Conservation (phyloP, 331 rosid genomes). For the Malus hybrid region DNA sequence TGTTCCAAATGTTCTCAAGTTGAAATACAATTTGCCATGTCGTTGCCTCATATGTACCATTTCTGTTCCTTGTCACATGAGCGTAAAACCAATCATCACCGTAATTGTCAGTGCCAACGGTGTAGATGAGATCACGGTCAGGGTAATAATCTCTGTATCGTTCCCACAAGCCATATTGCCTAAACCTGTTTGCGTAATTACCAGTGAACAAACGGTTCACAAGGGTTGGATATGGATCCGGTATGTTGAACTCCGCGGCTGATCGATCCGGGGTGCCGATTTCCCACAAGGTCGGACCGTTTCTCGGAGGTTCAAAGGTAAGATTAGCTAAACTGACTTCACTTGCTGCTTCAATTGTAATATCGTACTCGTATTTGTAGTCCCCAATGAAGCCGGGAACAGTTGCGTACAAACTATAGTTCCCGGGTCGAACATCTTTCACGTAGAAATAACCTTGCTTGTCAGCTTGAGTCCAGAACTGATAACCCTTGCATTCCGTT, state of each 20-base stretch:
- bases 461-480: constrained; percentile 68
- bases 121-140: constrained; percentile 38
- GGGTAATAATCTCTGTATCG: constrained; percentile 53
- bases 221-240: constrained; percentile 42
- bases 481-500: constrained; percentile 82
- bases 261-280: constrained; percentile 85
- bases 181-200: constrained; percentile 30
- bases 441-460: constrained; percentile 45
- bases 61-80: constrained; percentile 54
- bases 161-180: constrained; percentile 71
- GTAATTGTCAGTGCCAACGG: constrained; percentile 23
- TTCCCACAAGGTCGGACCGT: constrained; percentile 80
- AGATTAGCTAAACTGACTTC: constrained; percentile 23
- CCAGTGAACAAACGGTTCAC: constrained; percentile 25
- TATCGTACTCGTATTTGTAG: constrained; percentile 29
- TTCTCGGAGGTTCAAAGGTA: constrained; percentile 62
- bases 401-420: constrained; percentile 68
- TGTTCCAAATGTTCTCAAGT: constrained; percentile 4
- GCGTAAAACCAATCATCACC: constrained; percentile 54
- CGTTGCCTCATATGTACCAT: constrained; percentile 24
- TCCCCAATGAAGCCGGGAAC: constrained; percentile 78
- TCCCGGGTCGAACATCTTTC: constrained; percentile 51
- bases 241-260: constrained; percentile 55
- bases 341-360: constrained; percentile 43
- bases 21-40: constrained; percentile 62